phyloP scores from a whole-genome alignment of 176 grass and related monocot species.

The Urochloa ruziziensis region DNA sequence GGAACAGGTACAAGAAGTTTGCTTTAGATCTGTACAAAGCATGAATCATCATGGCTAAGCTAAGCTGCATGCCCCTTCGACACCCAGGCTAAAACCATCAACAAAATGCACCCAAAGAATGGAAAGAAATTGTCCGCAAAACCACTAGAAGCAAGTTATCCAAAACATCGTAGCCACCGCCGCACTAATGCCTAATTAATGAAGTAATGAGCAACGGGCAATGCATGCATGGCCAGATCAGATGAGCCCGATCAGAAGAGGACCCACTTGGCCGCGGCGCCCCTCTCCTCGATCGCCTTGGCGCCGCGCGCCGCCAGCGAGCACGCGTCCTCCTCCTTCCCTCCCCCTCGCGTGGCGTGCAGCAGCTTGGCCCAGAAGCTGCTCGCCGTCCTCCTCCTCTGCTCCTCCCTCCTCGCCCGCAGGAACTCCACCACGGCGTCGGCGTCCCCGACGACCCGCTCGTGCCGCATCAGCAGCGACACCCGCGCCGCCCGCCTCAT shows the following conservation, averaged over 20 bases:
- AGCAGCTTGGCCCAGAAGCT: conserved; percentile 77
- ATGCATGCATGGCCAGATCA: not conserved
- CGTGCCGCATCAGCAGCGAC: conserved; percentile 50
- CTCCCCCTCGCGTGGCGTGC: conserved; percentile 25
- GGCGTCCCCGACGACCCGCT: conserved; percentile 33
- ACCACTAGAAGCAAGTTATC: conserved; percentile 12
- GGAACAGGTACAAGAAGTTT: not conserved
- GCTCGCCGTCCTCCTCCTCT: conserved; percentile 28
- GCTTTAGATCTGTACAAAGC: conserved; percentile 23
- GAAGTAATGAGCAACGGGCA: not conserved
- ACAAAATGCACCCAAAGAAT: not conserved
- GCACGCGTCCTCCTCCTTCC: conserved; percentile 41
- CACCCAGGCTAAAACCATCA: not conserved
- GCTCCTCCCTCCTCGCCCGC: conserved; percentile 17
- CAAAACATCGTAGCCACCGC: not conserved
- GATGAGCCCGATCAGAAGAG: conserved; percentile 23
- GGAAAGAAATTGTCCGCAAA: not conserved
- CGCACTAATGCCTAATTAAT: too few relatives aligned
- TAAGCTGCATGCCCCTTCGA: not conserved
- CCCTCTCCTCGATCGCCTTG: conserved; percentile 49
- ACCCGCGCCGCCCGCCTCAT: conserved; percentile 27
- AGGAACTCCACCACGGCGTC: conserved; percentile 36
- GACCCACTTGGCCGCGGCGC: conserved; percentile 60
- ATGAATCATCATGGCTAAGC: not conserved
- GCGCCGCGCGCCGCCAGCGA: conserved; percentile 46